Conservation (phyloP, 1,284 basidiomycete genomes). For the Peniophora sp. region DNA sequence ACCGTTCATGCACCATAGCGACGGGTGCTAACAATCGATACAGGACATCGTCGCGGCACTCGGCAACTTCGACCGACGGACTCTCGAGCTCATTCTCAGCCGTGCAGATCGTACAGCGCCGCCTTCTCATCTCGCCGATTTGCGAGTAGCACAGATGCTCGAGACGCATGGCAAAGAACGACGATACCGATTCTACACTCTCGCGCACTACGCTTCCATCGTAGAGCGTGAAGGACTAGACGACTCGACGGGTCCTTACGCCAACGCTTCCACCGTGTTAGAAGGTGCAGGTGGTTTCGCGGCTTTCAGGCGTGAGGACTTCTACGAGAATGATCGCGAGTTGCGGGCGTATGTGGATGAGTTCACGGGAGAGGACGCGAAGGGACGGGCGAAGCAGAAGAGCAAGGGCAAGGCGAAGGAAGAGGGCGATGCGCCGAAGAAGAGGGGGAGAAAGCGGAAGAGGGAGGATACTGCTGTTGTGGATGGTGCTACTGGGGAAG, state of each 20-base stretch:
- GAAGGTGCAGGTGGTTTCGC: constrained; percentile 47
- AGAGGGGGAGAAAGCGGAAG: constrained; percentile 20
- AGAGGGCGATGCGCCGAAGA: neutral
- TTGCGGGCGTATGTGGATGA: constrained; percentile 41
- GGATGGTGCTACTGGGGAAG: constrained; percentile 5
- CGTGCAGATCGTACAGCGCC: constrained; percentile 57
- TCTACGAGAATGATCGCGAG: constrained; percentile 41
- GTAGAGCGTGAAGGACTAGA: constrained; percentile 53
- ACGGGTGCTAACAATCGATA: constrained; percentile 3
- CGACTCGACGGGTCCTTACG: constrained; percentile 31
- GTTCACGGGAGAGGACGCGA: constrained; percentile 24
- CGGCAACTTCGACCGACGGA: constrained; percentile 68
- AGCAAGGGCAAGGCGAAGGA: neutral
- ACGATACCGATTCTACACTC: constrained; percentile 70
- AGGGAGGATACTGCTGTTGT: constrained; percentile 12
- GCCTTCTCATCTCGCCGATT: constrained; percentile 62
- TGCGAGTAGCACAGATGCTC: constrained; percentile 57
- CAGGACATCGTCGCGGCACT: constrained; percentile 64
- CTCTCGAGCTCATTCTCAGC: constrained; percentile 66
- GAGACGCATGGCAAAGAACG: constrained; percentile 77
- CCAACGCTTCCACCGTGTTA: constrained; percentile 32
- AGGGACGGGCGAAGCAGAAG: constrained; percentile 9
- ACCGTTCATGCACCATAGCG: constrained; percentile 4
- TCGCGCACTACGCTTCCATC: constrained; percentile 48
- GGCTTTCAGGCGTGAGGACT: constrained; percentile 30